Conservation (phyloP, 75 land plant species). For the Adiantum capillusveneris region DNA sequence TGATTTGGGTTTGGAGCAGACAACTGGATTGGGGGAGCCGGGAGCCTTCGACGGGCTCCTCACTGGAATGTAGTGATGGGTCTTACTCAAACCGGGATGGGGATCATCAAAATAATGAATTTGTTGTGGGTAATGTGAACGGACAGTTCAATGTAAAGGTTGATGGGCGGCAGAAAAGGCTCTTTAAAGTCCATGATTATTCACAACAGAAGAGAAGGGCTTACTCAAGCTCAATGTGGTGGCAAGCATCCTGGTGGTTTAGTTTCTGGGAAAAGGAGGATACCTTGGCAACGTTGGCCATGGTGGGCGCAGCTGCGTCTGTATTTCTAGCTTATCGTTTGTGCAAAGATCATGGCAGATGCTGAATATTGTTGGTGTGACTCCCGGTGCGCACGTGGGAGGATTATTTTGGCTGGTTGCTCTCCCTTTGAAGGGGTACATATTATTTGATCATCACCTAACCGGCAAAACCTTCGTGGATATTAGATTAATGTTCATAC, state of each 20-base stretch:
- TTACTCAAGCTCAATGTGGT: slow-evolving; percentile 5
- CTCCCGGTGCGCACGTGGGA: too few species aligned
- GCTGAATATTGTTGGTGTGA: background rate
- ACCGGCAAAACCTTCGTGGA: too few species aligned
- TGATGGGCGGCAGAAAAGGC: background rate
- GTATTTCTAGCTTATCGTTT: slow-evolving; percentile 9
- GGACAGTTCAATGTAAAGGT: slow-evolving; percentile 5
- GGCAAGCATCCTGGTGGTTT: slow-evolving; percentile 15
- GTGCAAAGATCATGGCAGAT: background rate
- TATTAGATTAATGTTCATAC: too few species aligned
- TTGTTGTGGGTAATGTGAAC: too few species aligned
- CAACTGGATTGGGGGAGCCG: background rate
- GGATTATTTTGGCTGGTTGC: too few species aligned
- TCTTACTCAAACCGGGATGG: background rate
- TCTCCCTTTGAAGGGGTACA: too few species aligned
- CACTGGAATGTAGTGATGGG: background rate
- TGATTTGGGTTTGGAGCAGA: background rate
- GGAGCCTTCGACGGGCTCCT: background rate
- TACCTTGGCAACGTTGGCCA: slow-evolving; percentile 13
- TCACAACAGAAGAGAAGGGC: background rate
- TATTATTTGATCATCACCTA: too few species aligned
- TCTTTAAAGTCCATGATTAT: background rate
- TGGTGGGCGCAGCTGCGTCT: slow-evolving; percentile 11
- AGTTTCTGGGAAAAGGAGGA: slow-evolving; percentile 18
- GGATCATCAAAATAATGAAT: background rate